phyloP scores from a whole-genome alignment of 176 grass and related monocot genomes.

The Hsuehochloa calcarea region DNA sequence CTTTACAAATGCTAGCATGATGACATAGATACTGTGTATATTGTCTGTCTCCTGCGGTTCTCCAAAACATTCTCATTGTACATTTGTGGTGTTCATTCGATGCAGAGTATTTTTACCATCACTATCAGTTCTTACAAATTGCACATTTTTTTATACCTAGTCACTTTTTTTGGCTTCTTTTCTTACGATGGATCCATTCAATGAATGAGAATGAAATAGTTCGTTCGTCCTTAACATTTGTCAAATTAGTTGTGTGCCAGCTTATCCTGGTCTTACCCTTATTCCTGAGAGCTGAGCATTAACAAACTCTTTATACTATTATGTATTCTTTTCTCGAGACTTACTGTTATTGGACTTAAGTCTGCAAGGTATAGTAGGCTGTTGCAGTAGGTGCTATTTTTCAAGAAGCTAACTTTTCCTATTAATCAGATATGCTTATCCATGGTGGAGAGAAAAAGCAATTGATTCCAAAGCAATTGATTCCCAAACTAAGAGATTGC shows the following conservation, averaged over 20 bases:
- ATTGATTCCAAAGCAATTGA: conserved; percentile 94
- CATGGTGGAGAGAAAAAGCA: conserved; percentile 99
- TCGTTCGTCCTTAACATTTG: neutral
- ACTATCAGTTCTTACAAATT: neutral
- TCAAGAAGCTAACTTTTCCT: conserved; percentile 13
- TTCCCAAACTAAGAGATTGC: conserved; percentile 70
- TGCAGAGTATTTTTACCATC: neutral
- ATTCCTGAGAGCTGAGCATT: conserved; percentile 7
- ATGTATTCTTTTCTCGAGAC: neutral
- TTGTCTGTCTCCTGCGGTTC: neutral
- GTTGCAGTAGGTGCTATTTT: conserved; percentile 3
- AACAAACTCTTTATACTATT: neutral
- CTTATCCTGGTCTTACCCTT: neutral
- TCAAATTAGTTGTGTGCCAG: neutral
- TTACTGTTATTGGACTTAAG: neutral
- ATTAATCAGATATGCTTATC: conserved; percentile 81
- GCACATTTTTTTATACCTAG: neutral
- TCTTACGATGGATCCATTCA: neutral
- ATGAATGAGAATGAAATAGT: neutral
- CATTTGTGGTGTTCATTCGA: neutral
- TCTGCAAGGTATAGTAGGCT: neutral
- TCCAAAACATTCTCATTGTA: neutral
- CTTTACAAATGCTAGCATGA: neutral
- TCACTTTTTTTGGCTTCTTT: neutral
- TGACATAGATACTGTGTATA: neutral